Evolutionary conservation across 805 yeast genomes (phyloP), one percentile per base, ranked within the genome.

Genomic region (Cyberlindnera samutprakarnensis): DNA sequence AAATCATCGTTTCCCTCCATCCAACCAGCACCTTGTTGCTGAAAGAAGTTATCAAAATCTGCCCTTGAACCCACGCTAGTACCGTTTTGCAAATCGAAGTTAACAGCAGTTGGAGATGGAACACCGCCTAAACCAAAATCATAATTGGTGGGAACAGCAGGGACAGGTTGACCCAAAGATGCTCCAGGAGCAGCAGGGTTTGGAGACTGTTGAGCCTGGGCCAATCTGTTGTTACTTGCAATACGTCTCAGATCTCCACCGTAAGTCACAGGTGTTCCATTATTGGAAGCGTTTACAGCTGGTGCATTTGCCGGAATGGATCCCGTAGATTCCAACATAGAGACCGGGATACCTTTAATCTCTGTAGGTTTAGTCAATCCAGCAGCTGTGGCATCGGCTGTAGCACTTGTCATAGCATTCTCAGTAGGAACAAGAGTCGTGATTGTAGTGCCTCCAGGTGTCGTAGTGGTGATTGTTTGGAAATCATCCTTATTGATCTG

Each of bases 401-500:
- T 66, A 1, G 84, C 84, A 35, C 70, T 72, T 19, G 59, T 59
- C 60, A 83, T 66, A 0, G 94, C 92, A 38, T 72, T 74, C 49
- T 80, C 81, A 0, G 95, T 85, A 3, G 95, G 96, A 1, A 85
- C 88, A 42, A 87, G 67, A 1, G 88, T 86, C 1, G 96, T 87
- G 15, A 86, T 70, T 0, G 96, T 84, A 0, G 96, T 87, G 34
- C 96, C 96, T 44, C 84, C 84, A 2, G 95, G 95, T 0, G 95
- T 81, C 0, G 94, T 87, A 2, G 85, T 76, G 2, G 87, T 79
- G 19, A 82, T 75, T 0, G 95, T 79, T 31, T 79, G 80, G 60
- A 85, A 87, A 53, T 85, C 90, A 53, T 87, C 96, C 46, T 76
- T 78, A 19, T 88, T 81, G 49, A 87, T 87, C 54, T 87, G 95